phyloP scores from a whole-genome alignment of 2,329 filamentous ascomycete genomes.

The Penicillium griseofulvum region DNA sequence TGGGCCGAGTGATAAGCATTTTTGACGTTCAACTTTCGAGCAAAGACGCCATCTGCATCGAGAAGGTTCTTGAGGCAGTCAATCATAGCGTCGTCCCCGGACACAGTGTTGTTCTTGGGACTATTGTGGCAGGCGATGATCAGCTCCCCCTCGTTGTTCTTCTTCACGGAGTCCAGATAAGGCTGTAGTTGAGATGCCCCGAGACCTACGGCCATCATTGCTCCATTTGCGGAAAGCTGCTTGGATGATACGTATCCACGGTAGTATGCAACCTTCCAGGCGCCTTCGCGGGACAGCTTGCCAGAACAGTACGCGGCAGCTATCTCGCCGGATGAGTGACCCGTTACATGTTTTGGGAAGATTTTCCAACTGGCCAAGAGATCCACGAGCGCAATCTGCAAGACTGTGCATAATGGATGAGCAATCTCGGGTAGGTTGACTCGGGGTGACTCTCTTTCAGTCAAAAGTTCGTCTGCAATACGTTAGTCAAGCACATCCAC shows the following conservation, averaged over 20 bases:
- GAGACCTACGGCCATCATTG: conserved; percentile 33
- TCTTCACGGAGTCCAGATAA: conserved; percentile 19
- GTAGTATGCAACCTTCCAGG: conserved; percentile 30
- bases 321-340: conserved; percentile 38
- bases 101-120: conserved; percentile 28
- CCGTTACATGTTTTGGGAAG: conserved; percentile 23
- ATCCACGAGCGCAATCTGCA: conserved; percentile 35
- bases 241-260: conserved; percentile 28
- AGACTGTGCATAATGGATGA: conserved; percentile 29
- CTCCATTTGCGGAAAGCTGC: conserved; percentile 18
- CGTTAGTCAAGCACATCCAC: background rate
- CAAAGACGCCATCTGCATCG: conserved; percentile 25
- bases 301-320: conserved; percentile 49
- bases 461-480: conserved; percentile 25
- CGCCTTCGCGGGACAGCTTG: conserved; percentile 26
- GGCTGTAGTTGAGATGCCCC: conserved; percentile 5
- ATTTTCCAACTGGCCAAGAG: conserved; percentile 27
- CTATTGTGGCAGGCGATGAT: conserved; percentile 31
- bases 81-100: conserved; percentile 28
- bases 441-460: conserved; percentile 13
- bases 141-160: conserved; percentile 17
- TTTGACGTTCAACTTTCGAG: conserved; percentile 29
- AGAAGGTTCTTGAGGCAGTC: conserved; percentile 21
- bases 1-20: conserved; percentile 34
- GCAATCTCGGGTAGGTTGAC: conserved; percentile 28